Evolutionary conservation across 2,329 filamentous ascomycete species (phyloP).

Genomic region (Fusarium secorum): DNA sequence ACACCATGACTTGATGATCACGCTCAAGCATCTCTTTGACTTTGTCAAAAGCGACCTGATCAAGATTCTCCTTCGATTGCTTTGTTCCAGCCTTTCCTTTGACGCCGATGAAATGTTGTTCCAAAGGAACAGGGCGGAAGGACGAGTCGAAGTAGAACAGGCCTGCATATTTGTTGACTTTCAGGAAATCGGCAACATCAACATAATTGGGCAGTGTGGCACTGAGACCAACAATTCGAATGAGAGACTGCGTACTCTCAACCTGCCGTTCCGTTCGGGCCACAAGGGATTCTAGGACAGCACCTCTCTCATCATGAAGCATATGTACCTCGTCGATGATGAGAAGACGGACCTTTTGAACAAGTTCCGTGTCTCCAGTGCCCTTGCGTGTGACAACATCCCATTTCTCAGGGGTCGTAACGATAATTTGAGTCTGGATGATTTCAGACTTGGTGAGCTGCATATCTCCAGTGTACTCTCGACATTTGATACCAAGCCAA

Average conservation of each 20-base stretch:
- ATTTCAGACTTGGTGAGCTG: conserved; percentile 97
- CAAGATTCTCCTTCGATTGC: conserved; percentile 86
- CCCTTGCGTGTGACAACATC: conserved; percentile 97
- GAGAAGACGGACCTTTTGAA: conserved; percentile 93
- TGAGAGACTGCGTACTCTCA: conserved; percentile 96
- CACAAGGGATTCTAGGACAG: conserved; percentile 94
- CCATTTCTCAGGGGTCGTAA: conserved; percentile 99
- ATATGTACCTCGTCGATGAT: conserved; percentile 99
- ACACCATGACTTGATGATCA: conserved; percentile 99
- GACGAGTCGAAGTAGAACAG: conserved; percentile 97
- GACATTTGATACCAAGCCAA: conserved; percentile 91
- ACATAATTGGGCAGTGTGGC: conserved; percentile 96
- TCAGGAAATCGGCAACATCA: conserved; percentile 95
- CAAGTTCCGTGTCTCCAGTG: conserved; percentile 94
- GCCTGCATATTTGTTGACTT: conserved; percentile 91
- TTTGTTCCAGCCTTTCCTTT: conserved; percentile 88
- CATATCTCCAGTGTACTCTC: conserved; percentile 98
- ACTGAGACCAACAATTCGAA: conserved; percentile 93
- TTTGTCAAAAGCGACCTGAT: conserved; percentile 89
- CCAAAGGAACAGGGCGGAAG: conserved; percentile 92
- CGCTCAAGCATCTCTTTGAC: conserved; percentile 89
- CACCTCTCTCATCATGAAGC: conserved; percentile 97
- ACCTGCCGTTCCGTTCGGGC: conserved; percentile 95
- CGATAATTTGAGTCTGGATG: conserved; percentile 94
- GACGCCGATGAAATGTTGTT: conserved; percentile 97